These are phyloP conservation scores for Penicillium samsonianum DNA, from an alignment of 495 filamentous ascomycete species.

Conservation along the genomic window DNA sequence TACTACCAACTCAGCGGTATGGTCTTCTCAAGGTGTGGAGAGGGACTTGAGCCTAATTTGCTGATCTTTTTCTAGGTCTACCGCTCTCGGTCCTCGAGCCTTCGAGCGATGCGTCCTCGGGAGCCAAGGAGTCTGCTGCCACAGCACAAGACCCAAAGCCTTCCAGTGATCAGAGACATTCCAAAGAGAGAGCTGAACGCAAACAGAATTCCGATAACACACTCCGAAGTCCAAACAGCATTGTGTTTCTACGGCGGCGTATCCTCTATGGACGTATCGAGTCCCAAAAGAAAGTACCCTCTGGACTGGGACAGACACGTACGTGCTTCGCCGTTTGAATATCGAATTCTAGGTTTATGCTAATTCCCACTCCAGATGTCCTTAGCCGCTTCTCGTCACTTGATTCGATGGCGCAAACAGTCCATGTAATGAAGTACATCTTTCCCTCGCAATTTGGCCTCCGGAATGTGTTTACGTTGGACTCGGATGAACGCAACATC, in stretches of 20 bases:
- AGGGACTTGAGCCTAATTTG: background rate
- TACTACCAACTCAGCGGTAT: constrained; percentile 79
- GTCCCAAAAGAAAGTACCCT: constrained; percentile 62
- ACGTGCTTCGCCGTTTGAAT: constrained; percentile 37
- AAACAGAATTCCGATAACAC: background rate
- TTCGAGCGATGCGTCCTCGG: constrained; percentile 8
- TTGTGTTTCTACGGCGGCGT: constrained; percentile 76
- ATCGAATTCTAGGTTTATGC: background rate
- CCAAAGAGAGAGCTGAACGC: background rate
- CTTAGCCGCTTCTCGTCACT: constrained; percentile 69
- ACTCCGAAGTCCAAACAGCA: constrained; percentile 52
- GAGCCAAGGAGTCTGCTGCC: background rate
- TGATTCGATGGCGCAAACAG: constrained; percentile 51
- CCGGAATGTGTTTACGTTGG: constrained; percentile 85
- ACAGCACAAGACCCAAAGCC: background rate
- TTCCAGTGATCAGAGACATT: background rate
- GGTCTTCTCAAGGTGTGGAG: constrained; percentile 13
- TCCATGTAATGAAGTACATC: constrained; percentile 85
- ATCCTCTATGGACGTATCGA: constrained; percentile 86
- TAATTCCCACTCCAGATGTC: constrained; percentile 60
- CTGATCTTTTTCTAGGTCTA: constrained; percentile 36
- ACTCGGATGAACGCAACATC: constrained; percentile 62
- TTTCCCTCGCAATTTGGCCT: constrained; percentile 90
- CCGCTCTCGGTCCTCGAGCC: constrained; percentile 49
- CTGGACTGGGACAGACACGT: constrained; percentile 83